These are phyloP conservation scores for Nemania sp. DNA, from an alignment of 2,329 filamentous ascomycete genomes.

Conservation along the genomic window DNA sequence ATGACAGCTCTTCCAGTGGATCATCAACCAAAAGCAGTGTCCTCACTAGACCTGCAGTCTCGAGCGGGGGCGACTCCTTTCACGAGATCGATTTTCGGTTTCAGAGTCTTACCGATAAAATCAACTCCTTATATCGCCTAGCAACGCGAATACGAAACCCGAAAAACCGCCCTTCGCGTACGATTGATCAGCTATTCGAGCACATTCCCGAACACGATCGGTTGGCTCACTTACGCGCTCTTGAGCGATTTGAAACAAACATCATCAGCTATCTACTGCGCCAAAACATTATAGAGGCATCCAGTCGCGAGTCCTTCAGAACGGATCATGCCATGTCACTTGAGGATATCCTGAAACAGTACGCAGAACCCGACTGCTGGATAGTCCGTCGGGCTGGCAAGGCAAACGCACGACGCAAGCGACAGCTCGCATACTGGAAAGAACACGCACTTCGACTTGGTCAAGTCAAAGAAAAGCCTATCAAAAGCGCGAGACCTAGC, in stretches of 20 bases:
- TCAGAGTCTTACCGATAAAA: neutral
- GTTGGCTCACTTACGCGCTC: neutral
- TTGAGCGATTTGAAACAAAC: constrained; percentile 16
- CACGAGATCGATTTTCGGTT: neutral
- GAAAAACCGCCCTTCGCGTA: constrained; percentile 21
- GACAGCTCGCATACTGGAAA: constrained; percentile 27
- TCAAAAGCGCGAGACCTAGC: neutral
- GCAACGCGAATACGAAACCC: constrained; percentile 24
- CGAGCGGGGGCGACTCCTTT: neutral
- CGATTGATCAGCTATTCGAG: constrained; percentile 20
- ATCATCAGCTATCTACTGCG: constrained; percentile 13
- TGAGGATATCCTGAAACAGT: neutral
- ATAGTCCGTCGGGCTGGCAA: constrained; percentile 21
- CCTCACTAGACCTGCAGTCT: neutral
- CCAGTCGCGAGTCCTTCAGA: no score
- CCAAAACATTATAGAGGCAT: neutral
- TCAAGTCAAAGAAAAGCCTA: neutral
- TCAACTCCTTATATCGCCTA: neutral
- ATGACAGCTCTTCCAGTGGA: neutral
- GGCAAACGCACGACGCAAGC: constrained; percentile 24
- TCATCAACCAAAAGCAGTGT: neutral
- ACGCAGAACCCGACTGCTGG: constrained; percentile 9
- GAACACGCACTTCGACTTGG: constrained; percentile 17
- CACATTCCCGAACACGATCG: constrained; percentile 5
- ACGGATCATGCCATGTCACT: no score